These are phyloP conservation scores for Penicillium riverlandense DNA, from an alignment of 495 filamentous ascomycete species.

Conservation along the genomic window DNA sequence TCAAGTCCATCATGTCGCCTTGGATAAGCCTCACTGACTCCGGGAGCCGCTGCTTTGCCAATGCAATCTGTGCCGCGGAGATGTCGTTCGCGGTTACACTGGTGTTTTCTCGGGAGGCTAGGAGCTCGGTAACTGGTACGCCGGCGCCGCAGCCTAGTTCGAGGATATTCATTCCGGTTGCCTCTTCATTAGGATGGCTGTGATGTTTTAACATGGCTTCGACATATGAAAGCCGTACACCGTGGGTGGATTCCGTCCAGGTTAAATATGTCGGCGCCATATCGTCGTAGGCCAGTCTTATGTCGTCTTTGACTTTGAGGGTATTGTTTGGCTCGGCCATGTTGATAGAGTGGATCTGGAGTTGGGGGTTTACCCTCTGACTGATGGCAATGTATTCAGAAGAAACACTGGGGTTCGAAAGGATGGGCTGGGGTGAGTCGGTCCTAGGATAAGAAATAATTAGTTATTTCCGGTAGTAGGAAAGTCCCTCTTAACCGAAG, in stretches of 20 bases:
- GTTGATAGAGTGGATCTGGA: neutral
- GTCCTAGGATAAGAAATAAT: too few relatives aligned
- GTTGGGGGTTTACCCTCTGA: too few relatives aligned
- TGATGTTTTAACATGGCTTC: conserved; percentile 17
- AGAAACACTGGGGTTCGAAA: too few relatives aligned
- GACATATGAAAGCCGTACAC: conserved; percentile 21
- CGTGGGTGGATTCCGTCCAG: conserved; percentile 24
- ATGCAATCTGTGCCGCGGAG: conserved; percentile 22
- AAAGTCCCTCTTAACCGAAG: too few relatives aligned
- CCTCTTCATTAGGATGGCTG: neutral
- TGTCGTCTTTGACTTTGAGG: conserved; percentile 10
- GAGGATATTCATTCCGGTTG: conserved; percentile 11
- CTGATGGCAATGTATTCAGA: too few relatives aligned
- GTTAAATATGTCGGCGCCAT: conserved; percentile 30
- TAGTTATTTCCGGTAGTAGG: too few relatives aligned
- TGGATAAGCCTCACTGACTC: conserved; percentile 14
- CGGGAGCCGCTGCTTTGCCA: conserved; percentile 19
- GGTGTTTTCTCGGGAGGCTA: conserved; percentile 7
- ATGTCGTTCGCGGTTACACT: conserved; percentile 34
- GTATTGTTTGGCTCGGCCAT: neutral
- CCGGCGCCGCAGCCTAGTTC: conserved; percentile 38
- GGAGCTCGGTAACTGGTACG: conserved; percentile 23
- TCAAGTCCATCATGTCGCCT: conserved; percentile 35
- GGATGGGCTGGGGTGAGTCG: too few relatives aligned
- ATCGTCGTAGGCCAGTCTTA: conserved; percentile 30